Evolutionary conservation across 2,329 filamentous ascomycete species (phyloP).

Genomic region (Fusarium succisae): DNA sequence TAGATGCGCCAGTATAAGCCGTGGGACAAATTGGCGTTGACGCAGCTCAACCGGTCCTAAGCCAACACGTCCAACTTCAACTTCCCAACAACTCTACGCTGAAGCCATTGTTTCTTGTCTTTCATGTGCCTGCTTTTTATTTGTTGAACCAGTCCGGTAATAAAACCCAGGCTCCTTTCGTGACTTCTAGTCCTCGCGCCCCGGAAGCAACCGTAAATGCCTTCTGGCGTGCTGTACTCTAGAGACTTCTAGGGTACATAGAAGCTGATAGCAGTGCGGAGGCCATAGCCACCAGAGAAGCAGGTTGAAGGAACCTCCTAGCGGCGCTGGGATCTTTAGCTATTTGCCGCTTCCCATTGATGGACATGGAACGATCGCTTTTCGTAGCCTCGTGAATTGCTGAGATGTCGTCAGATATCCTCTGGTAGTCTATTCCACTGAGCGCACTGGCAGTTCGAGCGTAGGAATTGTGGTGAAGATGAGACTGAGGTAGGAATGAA

Average conservation of each 20-base stretch:
- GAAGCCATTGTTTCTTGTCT: not conserved
- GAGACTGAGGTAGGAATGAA: not conserved
- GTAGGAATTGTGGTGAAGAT: not conserved
- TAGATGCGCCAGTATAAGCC: not conserved
- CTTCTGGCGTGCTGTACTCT: not conserved
- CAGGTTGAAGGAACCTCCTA: not conserved
- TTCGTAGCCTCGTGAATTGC: not conserved
- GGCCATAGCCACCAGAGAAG: not conserved
- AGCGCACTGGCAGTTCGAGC: not conserved
- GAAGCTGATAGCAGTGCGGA: not conserved
- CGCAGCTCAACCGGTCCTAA: accelerated
- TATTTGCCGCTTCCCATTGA: not conserved
- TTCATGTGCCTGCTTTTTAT: not conserved
- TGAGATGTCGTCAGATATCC: not conserved
- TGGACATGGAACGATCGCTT: not conserved
- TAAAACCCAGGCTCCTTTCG: not conserved
- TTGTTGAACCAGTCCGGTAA: not conserved
- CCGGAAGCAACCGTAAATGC: not conserved
- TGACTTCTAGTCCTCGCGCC: not conserved
- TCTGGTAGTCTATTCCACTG: not conserved
- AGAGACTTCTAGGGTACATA: not conserved
- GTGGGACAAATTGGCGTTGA: not conserved
- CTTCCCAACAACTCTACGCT: not conserved
- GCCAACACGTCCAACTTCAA: not conserved
- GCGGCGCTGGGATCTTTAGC: not conserved